Percentiles rank a stretch among this genome's conserved stretches.
phyloP scores from a whole-genome alignment of 2,329 filamentous ascomycete species.

The Falciphora oryzae region DNA sequence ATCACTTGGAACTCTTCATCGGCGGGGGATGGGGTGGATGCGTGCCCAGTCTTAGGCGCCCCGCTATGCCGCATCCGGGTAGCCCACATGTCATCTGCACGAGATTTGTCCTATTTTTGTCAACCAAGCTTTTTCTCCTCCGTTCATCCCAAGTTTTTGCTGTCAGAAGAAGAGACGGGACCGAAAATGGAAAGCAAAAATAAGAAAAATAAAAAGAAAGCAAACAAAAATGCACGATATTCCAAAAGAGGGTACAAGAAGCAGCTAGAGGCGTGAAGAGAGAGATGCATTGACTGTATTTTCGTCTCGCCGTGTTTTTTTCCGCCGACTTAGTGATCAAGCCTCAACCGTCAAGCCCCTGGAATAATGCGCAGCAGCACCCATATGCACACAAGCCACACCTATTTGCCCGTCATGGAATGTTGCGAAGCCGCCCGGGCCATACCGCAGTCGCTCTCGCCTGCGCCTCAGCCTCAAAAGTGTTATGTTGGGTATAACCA shows the following conservation, averaged over 20 bases:
- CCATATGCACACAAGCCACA: background rate
- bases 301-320: background rate
- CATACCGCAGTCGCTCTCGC: background rate
- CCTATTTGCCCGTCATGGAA: background rate
- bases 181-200: background rate
- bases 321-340: background rate
- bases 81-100: background rate
- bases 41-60: background rate
- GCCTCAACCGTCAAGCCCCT: background rate
- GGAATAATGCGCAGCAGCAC: background rate
- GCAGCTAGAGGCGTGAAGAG: background rate
- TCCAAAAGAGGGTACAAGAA: background rate
- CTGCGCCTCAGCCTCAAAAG: background rate
- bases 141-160: background rate
- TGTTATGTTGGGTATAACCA: background rate
- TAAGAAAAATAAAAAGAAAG: background rate
- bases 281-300: too few relatives aligned
- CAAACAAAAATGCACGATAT: background rate
- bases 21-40: background rate
- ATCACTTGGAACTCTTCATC: background rate
- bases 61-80: background rate
- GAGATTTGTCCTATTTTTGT: constrained; percentile 1
- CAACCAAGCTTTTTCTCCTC: background rate
- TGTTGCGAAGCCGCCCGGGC: background rate
- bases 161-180: background rate